These are phyloP conservation scores for Funneliformis mosseae DNA, from an alignment of 192 early-diverging fungal genomes.

Conservation along the genomic window DNA sequence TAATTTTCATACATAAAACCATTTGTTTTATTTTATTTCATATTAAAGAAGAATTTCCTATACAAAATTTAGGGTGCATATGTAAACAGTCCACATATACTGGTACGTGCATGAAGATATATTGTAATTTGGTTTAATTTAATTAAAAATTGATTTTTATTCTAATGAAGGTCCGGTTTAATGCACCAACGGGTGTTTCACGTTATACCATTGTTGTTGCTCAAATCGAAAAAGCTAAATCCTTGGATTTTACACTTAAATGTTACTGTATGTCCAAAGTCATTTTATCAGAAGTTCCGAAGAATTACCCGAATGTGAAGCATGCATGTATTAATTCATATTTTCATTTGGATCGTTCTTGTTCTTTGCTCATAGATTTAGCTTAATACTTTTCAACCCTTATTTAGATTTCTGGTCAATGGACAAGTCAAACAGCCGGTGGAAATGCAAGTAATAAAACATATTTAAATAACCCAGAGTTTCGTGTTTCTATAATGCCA, in stretches of 20 bases:
- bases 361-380: not conserved
- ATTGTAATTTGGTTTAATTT: not conserved
- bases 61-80: slow-evolving; percentile 70
- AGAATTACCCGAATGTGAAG: slow-evolving; percentile 56
- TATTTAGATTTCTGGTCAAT: slow-evolving; percentile 59
- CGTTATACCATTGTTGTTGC: slow-evolving; percentile 80
- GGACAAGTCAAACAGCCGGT: slow-evolving; percentile 77
- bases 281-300: slow-evolving; percentile 62
- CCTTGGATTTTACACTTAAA: slow-evolving; percentile 78
- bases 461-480: slow-evolving; percentile 82
- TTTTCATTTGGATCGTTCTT: not conserved
- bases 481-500: slow-evolving; percentile 59
- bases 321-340: slow-evolving; percentile 43
- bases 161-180: slow-evolving; percentile 58
- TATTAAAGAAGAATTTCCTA: not conserved
- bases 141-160: slow-evolving; percentile 23
- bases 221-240: slow-evolving; percentile 70
- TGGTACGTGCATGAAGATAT: slow-evolving; percentile 49
- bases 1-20: not conserved
- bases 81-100: slow-evolving; percentile 84
- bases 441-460: slow-evolving; percentile 71
- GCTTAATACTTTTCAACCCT: not conserved
- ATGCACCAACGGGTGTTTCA: slow-evolving; percentile 55
- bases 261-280: slow-evolving; percentile 69
- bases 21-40: not conserved